phyloP scores from a whole-genome alignment of 1,284 basidiomycete genomes.

The Cryptococcus sp. region DNA sequence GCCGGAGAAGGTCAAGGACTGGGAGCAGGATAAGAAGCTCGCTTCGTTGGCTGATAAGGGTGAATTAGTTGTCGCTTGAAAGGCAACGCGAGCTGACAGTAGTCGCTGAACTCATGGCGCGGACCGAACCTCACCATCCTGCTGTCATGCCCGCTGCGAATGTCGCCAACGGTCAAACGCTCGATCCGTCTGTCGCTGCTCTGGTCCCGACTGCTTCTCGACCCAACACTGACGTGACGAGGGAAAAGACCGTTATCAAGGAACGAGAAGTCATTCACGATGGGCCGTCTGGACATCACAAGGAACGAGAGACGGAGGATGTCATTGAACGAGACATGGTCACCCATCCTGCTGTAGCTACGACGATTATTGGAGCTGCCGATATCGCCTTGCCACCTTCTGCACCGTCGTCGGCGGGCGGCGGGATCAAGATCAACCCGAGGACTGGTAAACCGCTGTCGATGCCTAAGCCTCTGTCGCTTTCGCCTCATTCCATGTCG shows the following conservation, averaged over 20 bases:
- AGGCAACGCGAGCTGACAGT: constrained; percentile 6
- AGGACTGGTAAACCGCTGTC: constrained; percentile 31
- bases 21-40: constrained; percentile 37
- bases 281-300: constrained; percentile 20
- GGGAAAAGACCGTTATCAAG: constrained; percentile 27
- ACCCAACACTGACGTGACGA: constrained; percentile 19
- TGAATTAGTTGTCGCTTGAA: constrained; percentile 12
- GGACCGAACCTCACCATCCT: neutral
- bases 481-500: constrained; percentile 17
- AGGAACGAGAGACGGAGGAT: constrained; percentile 22
- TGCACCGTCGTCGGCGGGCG: constrained; percentile 3
- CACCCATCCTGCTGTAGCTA: constrained; percentile 7
- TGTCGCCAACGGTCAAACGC: constrained; percentile 8
- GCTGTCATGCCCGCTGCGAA: neutral
- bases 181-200: constrained; percentile 10
- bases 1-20: constrained; percentile 24
- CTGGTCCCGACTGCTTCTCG: constrained; percentile 4
- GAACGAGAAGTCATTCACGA: constrained; percentile 32
- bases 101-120: constrained; percentile 34
- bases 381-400: constrained; percentile 2
- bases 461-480: constrained; percentile 24
- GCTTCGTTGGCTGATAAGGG: constrained; percentile 35
- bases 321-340: constrained; percentile 17
- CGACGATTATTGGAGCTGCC: constrained; percentile 1
- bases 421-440: constrained; percentile 20